Evolutionary conservation across 139 green algal species (phyloP).

Genomic region (Auxenochlorella protothecoides): DNA sequence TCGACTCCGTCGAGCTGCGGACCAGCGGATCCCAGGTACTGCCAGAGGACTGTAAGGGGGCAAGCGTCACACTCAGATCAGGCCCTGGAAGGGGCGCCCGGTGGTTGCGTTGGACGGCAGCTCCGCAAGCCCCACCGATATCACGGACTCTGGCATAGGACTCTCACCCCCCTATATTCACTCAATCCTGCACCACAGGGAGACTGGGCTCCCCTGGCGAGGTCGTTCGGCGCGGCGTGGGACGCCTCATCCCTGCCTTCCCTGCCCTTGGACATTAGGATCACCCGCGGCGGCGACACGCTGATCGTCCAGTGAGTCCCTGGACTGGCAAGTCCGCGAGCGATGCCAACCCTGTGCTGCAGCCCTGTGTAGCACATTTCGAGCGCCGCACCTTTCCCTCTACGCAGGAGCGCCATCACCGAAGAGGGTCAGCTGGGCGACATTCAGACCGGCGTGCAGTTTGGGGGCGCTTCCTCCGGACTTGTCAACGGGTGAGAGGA

Average conservation of each 20-base stretch:
- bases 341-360: background rate
- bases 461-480: background rate
- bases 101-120: background rate
- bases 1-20: conserved; percentile 10
- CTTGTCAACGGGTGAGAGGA: too few species aligned
- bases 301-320: conserved; percentile 5
- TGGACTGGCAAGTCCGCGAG: background rate
- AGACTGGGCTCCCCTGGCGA: conserved; percentile 19
- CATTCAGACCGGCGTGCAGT: conserved; percentile 3
- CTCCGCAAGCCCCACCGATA: background rate
- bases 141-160: background rate
- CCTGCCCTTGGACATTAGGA: conserved; percentile 18
- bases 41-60: too few species aligned
- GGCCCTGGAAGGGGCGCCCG: background rate
- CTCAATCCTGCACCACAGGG: background rate
- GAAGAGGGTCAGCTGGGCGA: conserved; percentile 3
- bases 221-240: conserved; percentile 19
- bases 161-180: background rate
- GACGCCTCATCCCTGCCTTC: conserved; percentile 15
- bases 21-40: background rate
- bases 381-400: background rate
- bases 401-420: background rate
- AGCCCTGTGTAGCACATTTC: background rate
- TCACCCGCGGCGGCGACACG: conserved; percentile 4
- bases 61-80: background rate